Base-by-base conservation (phyloP, 129 eudicot genomes). In the Pseudognaphalium luteoalbum region DNA sequence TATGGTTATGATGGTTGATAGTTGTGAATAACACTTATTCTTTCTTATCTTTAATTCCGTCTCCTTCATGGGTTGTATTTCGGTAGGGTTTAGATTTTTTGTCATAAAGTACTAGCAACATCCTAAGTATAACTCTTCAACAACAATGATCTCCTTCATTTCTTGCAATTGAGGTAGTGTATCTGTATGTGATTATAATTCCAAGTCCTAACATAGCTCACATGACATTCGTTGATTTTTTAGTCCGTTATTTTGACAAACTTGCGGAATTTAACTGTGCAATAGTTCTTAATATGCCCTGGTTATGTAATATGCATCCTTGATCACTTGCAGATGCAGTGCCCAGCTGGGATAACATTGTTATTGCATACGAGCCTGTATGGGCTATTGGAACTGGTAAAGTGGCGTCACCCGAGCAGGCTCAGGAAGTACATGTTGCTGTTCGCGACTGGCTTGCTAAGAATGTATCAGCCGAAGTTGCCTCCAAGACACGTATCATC, bases 331-430 rank as follows among this genome's bases (percentile, higher is more conserved):
- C 92, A 93, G 98, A 94, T 86, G 96, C 97, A 44, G 83, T 94
- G 71, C 81, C 96, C 60, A 87, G 97, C 84, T 94, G 97, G 98
- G 98, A 94, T 73, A 80, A 90, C 76, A 82, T 93, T 76, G 97
- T 93, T 34, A 81, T 93, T 82, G 98, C 98, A 9, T 93, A 90
- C 72, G 98, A 93, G 81, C 98, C 97, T 65, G 98, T 90, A 59
- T 93, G 98, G 98, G 98, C 98, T 64, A 93, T 93, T 85, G 98
- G 98, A 80, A 93, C 98, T 0, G 98, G 96, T 80, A 93, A 93
- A 84, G 95, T 91, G 76, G 95, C 97, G n/a, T 56, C 92, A 65
- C 97, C 97, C 0, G 84, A 91, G 79, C 97, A 91, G 83, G 95
- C 95, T 80, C 97, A 91, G 83, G 92, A 91, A 82, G 97, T 91